phyloP scores from a whole-genome alignment of 2,329 filamentous ascomycete genomes.

The Monilinia fructicola region DNA sequence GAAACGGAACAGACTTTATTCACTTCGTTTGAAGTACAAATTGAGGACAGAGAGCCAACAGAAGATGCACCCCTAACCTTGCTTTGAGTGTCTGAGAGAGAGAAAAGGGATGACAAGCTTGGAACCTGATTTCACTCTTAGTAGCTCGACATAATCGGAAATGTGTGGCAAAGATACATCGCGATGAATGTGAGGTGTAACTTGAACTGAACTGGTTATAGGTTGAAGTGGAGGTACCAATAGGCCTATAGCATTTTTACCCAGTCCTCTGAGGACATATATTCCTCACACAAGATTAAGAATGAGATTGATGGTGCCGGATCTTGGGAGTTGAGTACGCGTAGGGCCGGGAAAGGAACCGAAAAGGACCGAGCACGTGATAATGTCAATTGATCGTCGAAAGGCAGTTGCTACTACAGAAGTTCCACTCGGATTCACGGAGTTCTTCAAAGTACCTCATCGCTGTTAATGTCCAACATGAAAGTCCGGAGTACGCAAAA shows the following conservation, averaged over 20 bases:
- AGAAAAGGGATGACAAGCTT: neutral
- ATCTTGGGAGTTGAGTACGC: conserved; percentile 13
- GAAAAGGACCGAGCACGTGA: neutral
- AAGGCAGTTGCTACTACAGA: neutral
- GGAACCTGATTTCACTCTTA: neutral
- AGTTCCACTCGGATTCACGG: conserved; percentile 1
- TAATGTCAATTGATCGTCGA: neutral
- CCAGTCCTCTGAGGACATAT: neutral
- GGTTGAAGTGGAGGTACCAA: neutral
- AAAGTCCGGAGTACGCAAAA: neutral
- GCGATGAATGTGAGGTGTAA: neutral
- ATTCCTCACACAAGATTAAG: neutral
- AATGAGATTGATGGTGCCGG: conserved; percentile 3
- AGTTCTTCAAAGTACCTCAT: neutral
- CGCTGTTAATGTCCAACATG: neutral
- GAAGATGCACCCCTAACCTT: neutral
- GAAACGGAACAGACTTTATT: neutral
- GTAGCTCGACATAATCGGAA: neutral
- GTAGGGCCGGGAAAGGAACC: neutral
- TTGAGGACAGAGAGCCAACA: neutral
- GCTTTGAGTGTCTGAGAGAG: neutral
- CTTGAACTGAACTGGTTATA: conserved; percentile 13
- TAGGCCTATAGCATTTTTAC: conserved; percentile 6
- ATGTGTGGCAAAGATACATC: neutral
- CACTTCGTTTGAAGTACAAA: neutral